Base-by-base conservation (phyloP, 768 basidiomycete species). In the Termitomyces eurrhizus region DNA sequence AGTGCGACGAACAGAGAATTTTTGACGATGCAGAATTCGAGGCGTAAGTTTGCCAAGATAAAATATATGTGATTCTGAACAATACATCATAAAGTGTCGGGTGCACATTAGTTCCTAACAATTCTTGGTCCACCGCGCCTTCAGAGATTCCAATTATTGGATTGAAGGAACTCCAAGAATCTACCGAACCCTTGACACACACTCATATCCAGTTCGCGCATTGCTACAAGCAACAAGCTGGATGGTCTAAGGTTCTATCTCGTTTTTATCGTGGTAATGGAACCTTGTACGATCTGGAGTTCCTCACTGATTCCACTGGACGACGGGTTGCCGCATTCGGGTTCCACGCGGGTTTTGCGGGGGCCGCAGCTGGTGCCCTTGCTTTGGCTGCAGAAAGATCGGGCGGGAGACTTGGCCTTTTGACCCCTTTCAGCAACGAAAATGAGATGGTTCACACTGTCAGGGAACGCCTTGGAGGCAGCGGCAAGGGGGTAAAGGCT, bases 141-240 rank as follows among this genome's bases (percentile, higher is more conserved):
- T 73, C 72, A 26, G 73, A 83, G 46, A 75, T 86, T 37, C 89
- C 90, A 46, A 95, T 99, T 74, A 88, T 98, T 67, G 97, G 97
- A 6, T 82, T 99, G 73, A 99, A 99, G 79, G 97, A 98, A 70
- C 85, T 98, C n/a, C 86, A 90, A 26, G 84, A 77, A 57, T 95
- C 93, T 45, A 80, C 83, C 50, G 86, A 87, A 37, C 90, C 96
- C 24, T 78, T 99, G 18, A 86, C 84, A 8, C 97, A 99, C 74
- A 93, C 92, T 2, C 97, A 99, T 74, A 94, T 99, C 70, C 94
- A 97, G 68, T 99, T 98, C 67, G 95, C 95, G 4, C 97, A 98
- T 73, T 97, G 95, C 75, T 98, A 92, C 83, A 99, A 99, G 76
- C 77, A 84, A 46, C 97, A 99, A 72, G 93, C 82, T 2, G 97